Conservation (phyloP, 306 rosid species). For the Cicer yamashitae region DNA sequence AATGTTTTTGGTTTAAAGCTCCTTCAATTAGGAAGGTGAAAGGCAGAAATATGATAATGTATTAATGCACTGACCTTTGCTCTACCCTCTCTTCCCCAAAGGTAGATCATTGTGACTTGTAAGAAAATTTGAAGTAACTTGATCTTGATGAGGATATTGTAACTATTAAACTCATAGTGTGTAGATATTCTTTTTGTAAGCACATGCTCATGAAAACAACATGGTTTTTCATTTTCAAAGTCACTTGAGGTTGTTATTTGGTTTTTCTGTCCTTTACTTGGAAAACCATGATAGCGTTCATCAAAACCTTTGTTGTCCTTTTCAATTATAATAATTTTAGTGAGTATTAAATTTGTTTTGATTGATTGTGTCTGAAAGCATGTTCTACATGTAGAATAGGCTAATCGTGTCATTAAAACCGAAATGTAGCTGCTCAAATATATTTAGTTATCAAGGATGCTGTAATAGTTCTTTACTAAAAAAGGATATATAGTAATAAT, state of each 20-base stretch:
- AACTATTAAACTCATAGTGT: conserved; percentile 9
- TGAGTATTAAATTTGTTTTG: too few relatives aligned
- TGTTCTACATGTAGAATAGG: too few relatives aligned
- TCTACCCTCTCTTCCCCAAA: neutral
- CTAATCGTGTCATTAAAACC: too few relatives aligned
- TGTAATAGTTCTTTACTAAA: too few relatives aligned
- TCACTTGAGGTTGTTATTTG: neutral
- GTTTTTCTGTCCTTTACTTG: neutral
- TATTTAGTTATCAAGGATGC: too few relatives aligned
- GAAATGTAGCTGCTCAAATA: too few relatives aligned
- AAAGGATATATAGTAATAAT: too few relatives aligned
- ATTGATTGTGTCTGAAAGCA: too few relatives aligned
- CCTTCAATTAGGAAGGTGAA: neutral
- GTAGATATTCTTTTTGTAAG: neutral
- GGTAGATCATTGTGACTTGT: conserved; percentile 13
- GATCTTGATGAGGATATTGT: conserved; percentile 17
- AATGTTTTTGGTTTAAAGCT: conserved; percentile 30
- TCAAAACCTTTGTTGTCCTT: too few relatives aligned
- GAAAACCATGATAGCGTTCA: too few relatives aligned
- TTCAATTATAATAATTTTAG: too few relatives aligned
- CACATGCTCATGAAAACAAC: neutral
- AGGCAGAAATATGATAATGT: conserved; percentile 28
- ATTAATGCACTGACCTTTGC: conserved; percentile 7
- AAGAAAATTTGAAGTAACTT: conserved; percentile 21
- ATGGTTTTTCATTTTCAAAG: neutral